Percentiles rank a stretch among this genome's conserved stretches.
phyloP scores from a whole-genome alignment of 345 rosid genomes.

The Raphanus raphanistrum region DNA sequence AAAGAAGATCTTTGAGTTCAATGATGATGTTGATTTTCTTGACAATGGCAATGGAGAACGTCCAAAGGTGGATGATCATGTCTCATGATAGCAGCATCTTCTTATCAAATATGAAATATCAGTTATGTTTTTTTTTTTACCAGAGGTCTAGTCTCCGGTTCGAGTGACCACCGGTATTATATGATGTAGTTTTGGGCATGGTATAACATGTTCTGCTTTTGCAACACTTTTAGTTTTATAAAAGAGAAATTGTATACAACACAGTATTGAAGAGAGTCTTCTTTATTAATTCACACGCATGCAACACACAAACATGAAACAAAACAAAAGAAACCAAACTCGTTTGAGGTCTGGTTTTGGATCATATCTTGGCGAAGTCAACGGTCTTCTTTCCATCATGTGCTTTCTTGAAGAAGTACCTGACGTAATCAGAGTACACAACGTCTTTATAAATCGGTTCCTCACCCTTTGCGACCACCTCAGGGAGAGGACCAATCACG shows the following conservation, averaged over 20 bases:
- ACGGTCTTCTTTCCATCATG: slow-evolving; percentile 46
- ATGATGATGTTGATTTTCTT: slow-evolving; percentile 28
- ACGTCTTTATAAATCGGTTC: slow-evolving; percentile 36
- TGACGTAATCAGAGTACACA: slow-evolving; percentile 42
- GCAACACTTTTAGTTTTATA: neutral
- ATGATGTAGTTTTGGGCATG: neutral
- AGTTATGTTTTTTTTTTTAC: too few relatives aligned
- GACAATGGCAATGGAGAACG: slow-evolving; percentile 27
- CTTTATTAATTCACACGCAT: slow-evolving; percentile 24
- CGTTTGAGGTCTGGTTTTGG: slow-evolving; percentile 1
- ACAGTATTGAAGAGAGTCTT: slow-evolving; percentile 16
- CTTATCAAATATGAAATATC: too few relatives aligned
- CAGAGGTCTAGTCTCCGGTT: too few relatives aligned
- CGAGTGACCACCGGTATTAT: neutral
- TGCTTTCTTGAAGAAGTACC: slow-evolving; percentile 41
- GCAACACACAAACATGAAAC: slow-evolving; percentile 15
- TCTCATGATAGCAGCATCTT: slow-evolving; percentile 16
- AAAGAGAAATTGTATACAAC: slow-evolving; percentile 17
- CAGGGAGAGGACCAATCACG: slow-evolving; percentile 41
- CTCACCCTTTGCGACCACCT: slow-evolving; percentile 33
- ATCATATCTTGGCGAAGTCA: slow-evolving; percentile 38
- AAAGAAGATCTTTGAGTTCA: slow-evolving; percentile 49
- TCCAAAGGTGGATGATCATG: slow-evolving; percentile 5
- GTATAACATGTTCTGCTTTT: too few relatives aligned
- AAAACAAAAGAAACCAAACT: neutral